A percentile compares a stretch with the other conserved stretches of the same genome.
Conservation (phyloP, 148 eudicot genomes). For the Vaccinium macrocarpon region DNA sequence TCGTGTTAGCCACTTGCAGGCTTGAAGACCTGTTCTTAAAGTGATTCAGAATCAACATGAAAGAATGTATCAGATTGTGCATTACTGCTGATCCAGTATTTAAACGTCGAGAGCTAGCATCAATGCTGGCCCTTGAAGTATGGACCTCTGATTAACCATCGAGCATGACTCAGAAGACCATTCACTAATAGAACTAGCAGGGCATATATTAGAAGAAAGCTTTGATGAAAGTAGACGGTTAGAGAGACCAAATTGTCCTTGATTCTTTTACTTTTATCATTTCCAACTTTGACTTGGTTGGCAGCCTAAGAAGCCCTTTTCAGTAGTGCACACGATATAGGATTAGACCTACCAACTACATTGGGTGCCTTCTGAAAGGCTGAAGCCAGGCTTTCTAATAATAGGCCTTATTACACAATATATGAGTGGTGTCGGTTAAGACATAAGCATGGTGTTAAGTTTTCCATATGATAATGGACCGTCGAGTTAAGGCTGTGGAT, state of each 20-base stretch:
- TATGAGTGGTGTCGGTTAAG: constrained; percentile 17
- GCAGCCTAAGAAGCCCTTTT: too few relatives aligned
- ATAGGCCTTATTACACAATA: constrained; percentile 34
- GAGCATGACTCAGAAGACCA: constrained; percentile 79
- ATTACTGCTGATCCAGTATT: too few relatives aligned
- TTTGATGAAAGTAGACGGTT: constrained; percentile 42
- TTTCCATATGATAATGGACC: background rate
- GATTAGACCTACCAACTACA: constrained; percentile 30
- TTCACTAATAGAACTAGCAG: constrained; percentile 91
- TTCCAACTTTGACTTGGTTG: too few relatives aligned
- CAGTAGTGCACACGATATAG: too few relatives aligned
- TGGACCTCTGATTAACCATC: constrained; percentile 42
- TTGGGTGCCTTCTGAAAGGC: constrained; percentile 41
- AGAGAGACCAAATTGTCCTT: constrained; percentile 35
- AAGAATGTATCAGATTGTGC: too few relatives aligned
- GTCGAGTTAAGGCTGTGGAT: background rate
- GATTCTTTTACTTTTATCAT: too few relatives aligned
- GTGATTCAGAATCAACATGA: too few relatives aligned
- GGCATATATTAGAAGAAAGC: constrained; percentile 55
- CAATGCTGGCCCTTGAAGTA: constrained; percentile 33
- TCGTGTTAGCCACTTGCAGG: too few relatives aligned
- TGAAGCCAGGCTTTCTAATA: constrained; percentile 36
- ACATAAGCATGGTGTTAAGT: background rate
- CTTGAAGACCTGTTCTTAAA: too few relatives aligned
- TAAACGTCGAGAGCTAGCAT: constrained; percentile 20